Base-by-base conservation (phyloP, 2,329 filamentous ascomycete genomes). In the Chalara sp. region DNA sequence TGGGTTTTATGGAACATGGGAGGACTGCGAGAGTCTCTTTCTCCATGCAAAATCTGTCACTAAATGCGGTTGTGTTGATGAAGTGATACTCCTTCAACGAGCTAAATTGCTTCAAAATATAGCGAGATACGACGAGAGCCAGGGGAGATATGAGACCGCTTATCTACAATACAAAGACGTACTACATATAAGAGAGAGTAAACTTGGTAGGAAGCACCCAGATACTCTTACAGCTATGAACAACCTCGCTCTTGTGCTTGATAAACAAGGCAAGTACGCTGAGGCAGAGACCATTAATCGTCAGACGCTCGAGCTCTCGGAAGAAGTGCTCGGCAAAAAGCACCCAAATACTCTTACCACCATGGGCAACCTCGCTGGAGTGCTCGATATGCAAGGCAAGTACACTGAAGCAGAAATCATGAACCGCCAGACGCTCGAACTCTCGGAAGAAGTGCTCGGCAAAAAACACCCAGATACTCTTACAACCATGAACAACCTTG, bases 1-100 rank as follows among this genome's bases (percentile, higher is more conserved):
- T 29, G 46, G 46, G 48, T 11, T 46, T 12, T 39, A 58, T 44
- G 52, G 43, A 13, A 56, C 45, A 33, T 47, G 48, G 47, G 5
- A 37, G 12, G 32, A 32, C 8, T 46, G 44, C 13, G 44, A 46
- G 13, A 46, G 2, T 7, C 13, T 46, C n/a, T 37, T 12, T 32
- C 44, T 40, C 29, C 54, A 56, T 39, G 49, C 54, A 29, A 21
- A 44, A 41, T 21, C 6, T 47, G 30, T 43, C 12, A 31, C 30
- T 4, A 32, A 32, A 6, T 37, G 6, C 7, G n/a, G n/a, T 8
- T 29, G 8, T 32, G 2, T 7, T 6, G 4, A 12, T 4, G 43
- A 45, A 30, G n/a, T 30, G 31, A 6, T 28, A 13, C 35, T 39
- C 29, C 43, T 45, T 31, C 43, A 45, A 6, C 7, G 43, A 8